Base-by-base conservation (phyloP, 495 filamentous ascomycete genomes). In the Mytilinidion resinicola region DNA sequence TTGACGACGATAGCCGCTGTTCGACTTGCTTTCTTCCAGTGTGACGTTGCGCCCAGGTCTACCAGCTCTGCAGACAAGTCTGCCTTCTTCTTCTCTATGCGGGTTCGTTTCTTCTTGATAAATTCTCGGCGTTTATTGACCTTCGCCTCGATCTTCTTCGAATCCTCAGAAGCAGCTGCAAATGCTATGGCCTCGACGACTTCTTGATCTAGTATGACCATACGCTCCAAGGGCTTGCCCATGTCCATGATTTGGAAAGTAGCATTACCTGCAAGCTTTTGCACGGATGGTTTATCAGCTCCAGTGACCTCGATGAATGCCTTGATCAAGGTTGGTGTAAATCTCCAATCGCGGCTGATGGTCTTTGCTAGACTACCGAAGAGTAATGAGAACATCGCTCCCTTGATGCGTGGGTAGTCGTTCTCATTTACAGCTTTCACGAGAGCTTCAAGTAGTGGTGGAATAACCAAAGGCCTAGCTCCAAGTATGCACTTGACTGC, bases 11-110 rank as follows among this genome's bases (percentile, higher is more conserved):
- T 91, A 20, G 91, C 87, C 12, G 87, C 88, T 42, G 90, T 91
- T 30, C 93, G 79, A 57, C 83, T 89, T 9, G 91, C 92, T 60
- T 95, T 88, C 78, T 95, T 97, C 93, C 93, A 99, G 68, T 97
- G 95, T 0, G 89, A 88, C 20, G 81, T 79, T 55, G 82, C 82
- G 0, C 89, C 86, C 53, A 90, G 70, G 39, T 88, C 82, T 2
- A 91, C 85, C 39, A 99, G 79, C 64, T 96, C 89, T 55, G 86
- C 73, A 0, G 91, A 88, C 14, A 97, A 74, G 5, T 83, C 80
- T 0, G 85, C 78, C 74, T 96, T 97, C 74, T 88, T 91, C 55
- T 76, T 77, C 67, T 97, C 91, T 14, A 96, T 88, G 50, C 80
- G 76, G 20, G 72, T 77, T 42, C 91, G 84, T 53, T 91, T 88